Percentiles rank a stretch among this genome's conserved stretches.
phyloP scores from a whole-genome alignment of 2,329 filamentous ascomycete genomes.

The Diplodia mutila region DNA sequence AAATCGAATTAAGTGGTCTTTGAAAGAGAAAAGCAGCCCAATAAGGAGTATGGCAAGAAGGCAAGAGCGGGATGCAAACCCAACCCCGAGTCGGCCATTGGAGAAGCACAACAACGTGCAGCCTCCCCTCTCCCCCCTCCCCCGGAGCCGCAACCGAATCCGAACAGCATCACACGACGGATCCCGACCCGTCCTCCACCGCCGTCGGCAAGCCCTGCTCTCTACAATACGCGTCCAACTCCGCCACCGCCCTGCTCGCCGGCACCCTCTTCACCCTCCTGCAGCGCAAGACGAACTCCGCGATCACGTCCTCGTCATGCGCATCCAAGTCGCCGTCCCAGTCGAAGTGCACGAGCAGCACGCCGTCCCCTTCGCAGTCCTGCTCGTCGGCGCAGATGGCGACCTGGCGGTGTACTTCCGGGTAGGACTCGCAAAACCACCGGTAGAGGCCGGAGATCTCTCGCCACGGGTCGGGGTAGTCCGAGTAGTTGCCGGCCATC shows the following conservation, averaged over 20 bases:
- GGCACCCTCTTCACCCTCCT: not conserved
- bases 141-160: too few relatives aligned
- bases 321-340: constrained; percentile 4
- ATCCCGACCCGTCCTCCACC: not conserved
- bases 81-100: too few relatives aligned
- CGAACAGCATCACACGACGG: too few relatives aligned
- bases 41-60: too few relatives aligned
- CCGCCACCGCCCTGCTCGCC: constrained; percentile 2
- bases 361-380: not conserved
- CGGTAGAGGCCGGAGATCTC: not conserved
- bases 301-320: not conserved
- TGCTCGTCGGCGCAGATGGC: not conserved
- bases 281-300: not conserved
- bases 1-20: too few relatives aligned
- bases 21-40: too few relatives aligned
- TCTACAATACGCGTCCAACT: not conserved
- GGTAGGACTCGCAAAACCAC: not conserved
- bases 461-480: not conserved
- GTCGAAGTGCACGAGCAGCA: not conserved
- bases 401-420: not conserved
- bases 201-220: not conserved
- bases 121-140: too few relatives aligned
- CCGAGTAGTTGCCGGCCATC: not conserved
- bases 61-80: too few relatives aligned
- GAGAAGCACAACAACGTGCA: too few relatives aligned